These are phyloP conservation scores for Gossypium turneri DNA, from an alignment of 345 rosid species.

Conservation along the genomic window DNA sequence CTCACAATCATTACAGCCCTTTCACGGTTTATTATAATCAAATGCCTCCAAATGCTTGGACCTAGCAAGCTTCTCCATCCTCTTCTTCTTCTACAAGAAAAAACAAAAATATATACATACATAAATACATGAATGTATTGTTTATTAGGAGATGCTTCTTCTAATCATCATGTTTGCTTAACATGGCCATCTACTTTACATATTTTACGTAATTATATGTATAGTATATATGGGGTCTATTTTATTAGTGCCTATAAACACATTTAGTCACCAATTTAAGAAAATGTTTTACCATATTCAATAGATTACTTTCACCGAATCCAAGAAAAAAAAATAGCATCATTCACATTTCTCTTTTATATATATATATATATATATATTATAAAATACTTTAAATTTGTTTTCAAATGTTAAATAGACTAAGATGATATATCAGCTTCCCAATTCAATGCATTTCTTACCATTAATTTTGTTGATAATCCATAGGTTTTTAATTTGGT, in stretches of 20 bases:
- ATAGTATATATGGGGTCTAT: background rate
- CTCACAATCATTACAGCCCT: constrained; percentile 67
- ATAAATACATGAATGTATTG: background rate
- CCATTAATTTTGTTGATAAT: too few relatives aligned
- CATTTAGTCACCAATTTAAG: background rate
- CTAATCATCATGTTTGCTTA: background rate
- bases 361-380: too few relatives aligned
- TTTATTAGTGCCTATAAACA: background rate
- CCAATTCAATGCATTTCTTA: too few relatives aligned
- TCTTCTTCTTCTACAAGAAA: constrained; percentile 17
- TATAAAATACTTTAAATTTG: too few relatives aligned
- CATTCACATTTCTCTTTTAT: too few relatives aligned
- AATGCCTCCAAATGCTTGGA: constrained; percentile 20
- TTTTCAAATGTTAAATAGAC: too few relatives aligned
- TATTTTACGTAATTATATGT: background rate
- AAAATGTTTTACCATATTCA: too few relatives aligned
- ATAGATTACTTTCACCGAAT: too few relatives aligned
- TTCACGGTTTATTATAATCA: constrained; percentile 34
- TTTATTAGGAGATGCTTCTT: background rate
- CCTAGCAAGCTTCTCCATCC: constrained; percentile 15
- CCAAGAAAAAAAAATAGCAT: too few relatives aligned
- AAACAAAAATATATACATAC: background rate
- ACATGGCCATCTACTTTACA: background rate
- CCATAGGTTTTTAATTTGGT: too few relatives aligned
- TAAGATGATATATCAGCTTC: too few relatives aligned